Evolutionary conservation across 495 filamentous ascomycete genomes (phyloP).

Genomic region (Bacidia gigantensis): DNA sequence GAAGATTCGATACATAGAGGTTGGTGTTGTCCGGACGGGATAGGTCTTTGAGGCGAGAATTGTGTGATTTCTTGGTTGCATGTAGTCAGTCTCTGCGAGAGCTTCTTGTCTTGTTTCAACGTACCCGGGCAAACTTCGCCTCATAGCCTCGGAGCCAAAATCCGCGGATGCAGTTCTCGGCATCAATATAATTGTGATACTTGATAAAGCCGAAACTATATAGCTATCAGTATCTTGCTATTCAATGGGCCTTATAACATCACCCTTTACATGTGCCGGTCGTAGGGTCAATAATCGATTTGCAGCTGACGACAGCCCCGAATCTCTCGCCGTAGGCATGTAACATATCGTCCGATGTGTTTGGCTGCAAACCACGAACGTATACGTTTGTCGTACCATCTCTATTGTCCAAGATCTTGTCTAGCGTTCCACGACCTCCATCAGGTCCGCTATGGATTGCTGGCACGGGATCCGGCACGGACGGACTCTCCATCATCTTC

Average conservation of each 20-base stretch:
- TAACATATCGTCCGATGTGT: conserved; percentile 85
- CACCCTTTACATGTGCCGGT: conserved; percentile 87
- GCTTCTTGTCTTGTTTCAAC: not conserved
- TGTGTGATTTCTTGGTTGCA: conserved; percentile 72
- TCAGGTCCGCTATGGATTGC: conserved; percentile 59
- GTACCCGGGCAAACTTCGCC: conserved; percentile 81
- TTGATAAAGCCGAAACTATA: conserved; percentile 89
- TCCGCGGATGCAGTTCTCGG: conserved; percentile 90
- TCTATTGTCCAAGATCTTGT: conserved; percentile 83
- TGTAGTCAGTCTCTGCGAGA: not conserved
- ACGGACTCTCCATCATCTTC: conserved; percentile 58
- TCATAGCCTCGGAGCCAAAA: conserved; percentile 91
- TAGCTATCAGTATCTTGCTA: conserved; percentile 12
- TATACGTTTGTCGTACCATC: conserved; percentile 89
- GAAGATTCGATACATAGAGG: conserved; percentile 92
- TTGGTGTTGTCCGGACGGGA: conserved; percentile 81
- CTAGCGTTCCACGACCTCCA: conserved; percentile 47
- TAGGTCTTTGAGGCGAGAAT: conserved; percentile 84
- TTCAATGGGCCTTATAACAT: not conserved
- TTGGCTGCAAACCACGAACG: conserved; percentile 85
- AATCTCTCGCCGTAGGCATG: conserved; percentile 72
- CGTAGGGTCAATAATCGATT: conserved; percentile 89
- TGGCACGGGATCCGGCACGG: conserved; percentile 80
- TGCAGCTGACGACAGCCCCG: conserved; percentile 81
- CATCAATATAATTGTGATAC: conserved; percentile 73